Evolutionary conservation across 23 red algal genomes (phyloP), one percentile per base, ranked within the genome.

Genomic region (Cyanidiococcus yangmingshanensis): DNA sequence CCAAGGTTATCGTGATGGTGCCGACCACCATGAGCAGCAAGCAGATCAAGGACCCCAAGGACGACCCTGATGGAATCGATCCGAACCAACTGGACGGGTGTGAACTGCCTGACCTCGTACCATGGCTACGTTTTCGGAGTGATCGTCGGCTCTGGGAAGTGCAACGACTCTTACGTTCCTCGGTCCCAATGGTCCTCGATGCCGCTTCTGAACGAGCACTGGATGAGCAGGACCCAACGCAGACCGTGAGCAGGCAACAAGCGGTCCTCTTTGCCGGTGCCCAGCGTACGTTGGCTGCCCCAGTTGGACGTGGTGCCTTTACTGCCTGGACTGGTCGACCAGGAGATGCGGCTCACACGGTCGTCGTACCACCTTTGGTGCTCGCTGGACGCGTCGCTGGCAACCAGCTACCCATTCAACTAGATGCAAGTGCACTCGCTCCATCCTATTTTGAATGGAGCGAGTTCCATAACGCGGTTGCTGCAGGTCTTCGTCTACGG

Each of bases 401-500:
- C 1, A 77, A 80, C 24, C 76, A 77, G 35, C 74, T 79, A 1
- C 40, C 50, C 2, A 76, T 79, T 54, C 74, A 83, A 24, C 74
- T 63, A 1, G 80, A 82, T 41, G 41, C 40, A 37, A 84, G 37
- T 27, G 57, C 63, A 21, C 68, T 59, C 35, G 75, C 79, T 18
- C 58, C 75, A 36, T 57, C 71, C 31, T 50, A 78, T 24, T 54
- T 90, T 50, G 82, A 96, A 39, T 98, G 94, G 94, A 76, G 83
- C 38, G 83, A 89, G 35, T 98, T 98, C 75, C 94, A 98, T 50
- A 98, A 98, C 76, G 88, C 87, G 75, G 94, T 87, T n/a, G 94
- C 94, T 3, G 88, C 94, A 31, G 89, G 88, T 0, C 82, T 98
- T 3, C 82, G 94, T 15, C 74, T 98, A 34, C 75, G 84, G 40